These are phyloP conservation scores for Lycium ferocissimum DNA, from an alignment of 257 asterid genomes.

Conservation along the genomic window DNA sequence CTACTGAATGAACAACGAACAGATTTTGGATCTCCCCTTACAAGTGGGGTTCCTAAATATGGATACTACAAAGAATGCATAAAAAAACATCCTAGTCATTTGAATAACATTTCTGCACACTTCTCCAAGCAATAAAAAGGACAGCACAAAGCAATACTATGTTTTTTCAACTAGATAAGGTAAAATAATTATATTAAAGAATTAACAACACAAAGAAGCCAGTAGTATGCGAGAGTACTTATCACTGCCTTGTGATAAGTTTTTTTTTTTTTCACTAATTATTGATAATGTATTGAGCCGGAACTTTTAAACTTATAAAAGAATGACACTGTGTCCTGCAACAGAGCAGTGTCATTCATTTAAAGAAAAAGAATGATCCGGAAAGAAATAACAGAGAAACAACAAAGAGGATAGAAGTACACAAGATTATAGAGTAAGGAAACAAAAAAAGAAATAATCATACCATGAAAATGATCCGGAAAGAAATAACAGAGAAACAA, in stretches of 20 bases:
- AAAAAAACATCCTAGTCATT: not conserved
- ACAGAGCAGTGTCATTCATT: not conserved
- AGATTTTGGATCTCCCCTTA: conserved; percentile 17
- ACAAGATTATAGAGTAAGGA: not conserved
- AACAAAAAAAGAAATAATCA: conserved; percentile 29
- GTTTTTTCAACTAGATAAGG: not conserved
- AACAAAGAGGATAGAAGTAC: not conserved
- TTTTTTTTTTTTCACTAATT: not conserved
- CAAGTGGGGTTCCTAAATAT: conserved; percentile 20
- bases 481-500: not conserved
- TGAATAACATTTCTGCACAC: not conserved
- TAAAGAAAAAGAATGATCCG: not conserved
- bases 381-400: not conserved
- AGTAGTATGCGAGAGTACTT: not conserved
- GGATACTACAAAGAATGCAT: not conserved
- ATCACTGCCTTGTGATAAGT: not conserved
- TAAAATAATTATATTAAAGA: not conserved
- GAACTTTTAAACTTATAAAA: not conserved
- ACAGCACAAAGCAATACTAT: not conserved
- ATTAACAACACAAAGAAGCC: not conserved
- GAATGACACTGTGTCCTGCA: not conserved
- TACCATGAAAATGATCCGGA: conserved; percentile 61
- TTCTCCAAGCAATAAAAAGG: not conserved
- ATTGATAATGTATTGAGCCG: not conserved
- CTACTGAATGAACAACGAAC: not conserved